Evolutionary conservation across 257 asterid species (phyloP), one percentile per base, ranked within the genome.

Genomic region (Capsicum rhomboideum): DNA sequence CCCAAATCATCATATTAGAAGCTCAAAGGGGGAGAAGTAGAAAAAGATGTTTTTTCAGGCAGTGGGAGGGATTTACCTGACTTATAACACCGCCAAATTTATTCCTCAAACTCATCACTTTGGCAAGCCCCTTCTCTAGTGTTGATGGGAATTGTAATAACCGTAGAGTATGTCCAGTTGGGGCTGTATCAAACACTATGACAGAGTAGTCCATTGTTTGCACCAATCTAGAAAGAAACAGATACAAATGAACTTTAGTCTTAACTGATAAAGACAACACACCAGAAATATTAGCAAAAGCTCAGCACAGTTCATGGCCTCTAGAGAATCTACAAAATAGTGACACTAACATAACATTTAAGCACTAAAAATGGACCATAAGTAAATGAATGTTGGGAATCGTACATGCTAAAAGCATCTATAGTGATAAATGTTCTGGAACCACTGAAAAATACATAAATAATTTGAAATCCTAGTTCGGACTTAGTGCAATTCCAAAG

Each of bases 91-190:
- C 98, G 80, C 99, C 99, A 82, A 94, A 96, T 88, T 88, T 92
- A 84, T 84, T 96, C 94, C 93, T 96, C 91, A 96, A 91, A 84
- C 91, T 88, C 98, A 96, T 92, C 89, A 96, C 82, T 90, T 96
- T 93, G 66, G 89, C 92, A 79, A 96, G 93, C 44, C 98, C 99
- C 86, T 94, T 96, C 89, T 96, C 98, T 82, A 96, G 86, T 10
- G 99, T 96, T n/a, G 99, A 89, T 80, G 99, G 99, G 88, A 96
- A 96, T 86, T 96, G 99, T 74, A 96, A 92, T 84, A 96, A 92
- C 82, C 99, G 96, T 37, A 96, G 98, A 21, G 98, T 96, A 84
- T 96, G 99, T 18, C 99, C 99, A 50, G 99, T 96, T 86, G 99
- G 99, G 87, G 99, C 98, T 29, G 99, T 96, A 88, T 96, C 99